Evolutionary conservation across 1,284 basidiomycete genomes (phyloP), one percentile per base, ranked within the genome.

Genomic region (Papiliotrema flavescens): DNA sequence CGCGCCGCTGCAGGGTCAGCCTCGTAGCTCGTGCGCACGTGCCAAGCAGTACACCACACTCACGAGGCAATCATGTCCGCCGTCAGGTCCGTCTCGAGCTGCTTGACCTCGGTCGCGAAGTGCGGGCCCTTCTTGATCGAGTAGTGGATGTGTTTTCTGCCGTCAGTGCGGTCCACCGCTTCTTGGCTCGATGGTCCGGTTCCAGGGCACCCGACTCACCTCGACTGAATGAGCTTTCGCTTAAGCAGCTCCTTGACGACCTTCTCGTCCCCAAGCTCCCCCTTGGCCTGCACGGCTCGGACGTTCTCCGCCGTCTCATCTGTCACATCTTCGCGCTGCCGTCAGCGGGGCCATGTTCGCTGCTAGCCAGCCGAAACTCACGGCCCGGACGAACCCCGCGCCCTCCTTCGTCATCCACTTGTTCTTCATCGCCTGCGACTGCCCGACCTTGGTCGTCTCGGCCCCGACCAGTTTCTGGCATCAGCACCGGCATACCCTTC

Each of bases 41-140:
- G n/a, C n/a, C n/a, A n/a, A n/a, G n/a, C n/a, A n/a, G n/a, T n/a
- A n/a, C 28, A 11, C 28, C 11, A 5, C 39, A 73, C 84, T 43
- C 67, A 93, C 92, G 88, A 89, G 60, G 86, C 82, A 44, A 99
- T 81, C 89, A 98, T 95, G 58, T 99, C 96, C 8, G 84, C 88
- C 0, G 95, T 98, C 49, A 99, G 80, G 78, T 98, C 96, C 13
- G 96, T 98, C 77, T 98, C 95, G n/a, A 87, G 88, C 78, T 96
- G 97, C 53, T 88, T 86, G n/a, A 89, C 88, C 17, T 90, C 92
- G 3, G 90, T 90, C 69, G 90, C 89, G 80, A 98, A 99, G 55
- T 86, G 81, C 2, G 85, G 66, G 1, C 96, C 96, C 76, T 96
- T 97, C 26, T 81, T 77, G 22, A 96, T 87, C 17, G 85, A 84